These are phyloP conservation scores for Eustoma russellianum DNA, from an alignment of 257 asterid genomes.

Conservation along the genomic window DNA sequence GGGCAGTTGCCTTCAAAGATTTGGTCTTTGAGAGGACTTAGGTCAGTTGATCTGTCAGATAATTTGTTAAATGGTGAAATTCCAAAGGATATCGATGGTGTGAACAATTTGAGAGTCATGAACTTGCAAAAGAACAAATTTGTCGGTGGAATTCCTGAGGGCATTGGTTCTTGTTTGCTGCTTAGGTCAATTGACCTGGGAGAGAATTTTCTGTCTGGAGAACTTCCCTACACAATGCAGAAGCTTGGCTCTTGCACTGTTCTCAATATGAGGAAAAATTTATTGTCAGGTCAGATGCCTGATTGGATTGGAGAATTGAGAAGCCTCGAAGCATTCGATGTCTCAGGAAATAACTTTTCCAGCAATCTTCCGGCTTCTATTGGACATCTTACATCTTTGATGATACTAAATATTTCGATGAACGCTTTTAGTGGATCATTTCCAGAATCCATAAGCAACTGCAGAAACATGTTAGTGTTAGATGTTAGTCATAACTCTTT, in stretches of 20 bases:
- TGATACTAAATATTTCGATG: constrained; percentile 45
- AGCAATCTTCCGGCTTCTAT: constrained; percentile 52
- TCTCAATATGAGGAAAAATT: constrained; percentile 38
- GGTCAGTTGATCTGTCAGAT: constrained; percentile 73
- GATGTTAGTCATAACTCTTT: constrained; percentile 57
- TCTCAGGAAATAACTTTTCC: constrained; percentile 55
- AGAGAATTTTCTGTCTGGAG: constrained; percentile 43
- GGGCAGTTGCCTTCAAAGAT: constrained; percentile 57
- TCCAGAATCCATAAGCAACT: constrained; percentile 48
- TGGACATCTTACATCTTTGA: constrained; percentile 51
- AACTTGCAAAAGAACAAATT: constrained; percentile 47
- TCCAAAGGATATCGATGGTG: constrained; percentile 40
- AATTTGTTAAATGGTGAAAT: constrained; percentile 62
- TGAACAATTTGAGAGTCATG: constrained; percentile 50
- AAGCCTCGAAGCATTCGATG: constrained; percentile 53
- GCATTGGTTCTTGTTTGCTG: constrained; percentile 52
- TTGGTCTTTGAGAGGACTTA: constrained; percentile 62
- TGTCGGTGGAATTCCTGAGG: constrained; percentile 54
- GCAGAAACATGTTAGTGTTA: constrained; percentile 43
- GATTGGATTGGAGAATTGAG: constrained; percentile 78
- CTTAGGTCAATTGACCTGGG: constrained; percentile 68
- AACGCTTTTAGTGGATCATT: constrained; percentile 50
- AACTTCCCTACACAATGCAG: constrained; percentile 61
- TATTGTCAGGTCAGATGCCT: constrained; percentile 41
- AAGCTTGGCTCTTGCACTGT: constrained; percentile 51